Conservation (phyloP, 2,329 filamentous ascomycete species). For the Aspergillus niger region DNA sequence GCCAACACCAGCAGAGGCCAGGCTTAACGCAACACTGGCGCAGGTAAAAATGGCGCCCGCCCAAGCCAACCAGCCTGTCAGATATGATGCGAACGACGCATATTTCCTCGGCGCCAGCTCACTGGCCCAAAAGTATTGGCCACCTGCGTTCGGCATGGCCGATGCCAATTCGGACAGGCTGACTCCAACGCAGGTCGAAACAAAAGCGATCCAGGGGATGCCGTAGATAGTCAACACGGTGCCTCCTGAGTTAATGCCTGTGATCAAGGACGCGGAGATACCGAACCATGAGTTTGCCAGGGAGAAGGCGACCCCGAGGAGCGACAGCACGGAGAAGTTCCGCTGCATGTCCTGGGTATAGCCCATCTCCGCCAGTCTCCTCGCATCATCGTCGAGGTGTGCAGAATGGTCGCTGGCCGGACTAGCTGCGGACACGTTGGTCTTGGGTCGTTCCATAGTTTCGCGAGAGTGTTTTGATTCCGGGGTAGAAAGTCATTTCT, state of each 20-base stretch:
- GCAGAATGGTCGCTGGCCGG: background rate
- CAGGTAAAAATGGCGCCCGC: constrained; percentile 57
- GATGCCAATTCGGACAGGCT: constrained; percentile 51
- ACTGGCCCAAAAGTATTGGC: constrained; percentile 56
- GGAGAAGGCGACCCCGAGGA: constrained; percentile 53
- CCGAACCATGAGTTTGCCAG: constrained; percentile 56
- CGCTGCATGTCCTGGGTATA: constrained; percentile 49
- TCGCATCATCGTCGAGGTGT: constrained; percentile 36
- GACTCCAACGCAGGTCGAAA: constrained; percentile 50
- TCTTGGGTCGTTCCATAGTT: background rate
- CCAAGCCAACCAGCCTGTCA: constrained; percentile 56
- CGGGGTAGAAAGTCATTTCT: background rate
- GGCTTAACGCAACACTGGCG: constrained; percentile 54
- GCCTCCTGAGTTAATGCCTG: constrained; percentile 54
- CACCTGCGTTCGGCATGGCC: constrained; percentile 53
- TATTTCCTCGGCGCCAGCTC: constrained; percentile 50
- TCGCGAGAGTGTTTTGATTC: background rate
- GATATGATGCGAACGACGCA: constrained; percentile 49
- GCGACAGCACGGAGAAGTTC: constrained; percentile 52
- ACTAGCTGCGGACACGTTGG: background rate
- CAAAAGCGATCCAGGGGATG: constrained; percentile 48
- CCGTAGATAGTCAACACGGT: constrained; percentile 54
- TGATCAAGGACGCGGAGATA: constrained; percentile 52
- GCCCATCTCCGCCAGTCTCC: constrained; percentile 50
- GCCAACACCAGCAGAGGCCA: constrained; percentile 53